Base-by-base conservation (phyloP, 1,284 basidiomycete species). In the Ustilago tritici region DNA sequence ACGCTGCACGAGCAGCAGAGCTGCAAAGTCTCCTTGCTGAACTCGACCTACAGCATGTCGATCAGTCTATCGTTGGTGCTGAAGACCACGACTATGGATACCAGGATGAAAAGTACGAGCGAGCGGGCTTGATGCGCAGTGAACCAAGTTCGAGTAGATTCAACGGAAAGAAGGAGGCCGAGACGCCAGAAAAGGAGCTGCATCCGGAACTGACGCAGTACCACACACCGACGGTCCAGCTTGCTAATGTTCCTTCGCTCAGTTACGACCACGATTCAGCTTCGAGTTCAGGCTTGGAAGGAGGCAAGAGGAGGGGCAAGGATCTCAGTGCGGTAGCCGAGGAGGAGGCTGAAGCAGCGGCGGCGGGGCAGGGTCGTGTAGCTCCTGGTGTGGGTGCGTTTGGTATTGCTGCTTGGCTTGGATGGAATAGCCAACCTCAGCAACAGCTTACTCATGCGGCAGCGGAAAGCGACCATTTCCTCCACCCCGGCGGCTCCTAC, bases 121-220 rank as follows among this genome's bases (percentile, higher is more conserved):
- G 55, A 7, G 17, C 61, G 2, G 65, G 43, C 3, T 31, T 67
- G 40, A 63, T 75, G 52, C 55, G 36, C 7, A n/a, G n/a, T 10
- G 55, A 53, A 8, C 10, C 17, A 17, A 50, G 23, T 11, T 19
- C 56, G 6, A 41, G 23, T 35, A 54, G 40, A 23, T 31, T 56
- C 9, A 11, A 49, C 11, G 55, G 47, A 32, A 53, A 50, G 7
- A 28, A 23, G 14, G 54, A 65, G 8, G 54, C 10, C n/a, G 43
- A 46, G n/a, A 32, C 28, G 49, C 31, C 23, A 8, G 15, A 56
- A 17, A 19, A 38, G 31, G 67, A 73, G 12, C 19, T 43, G 2
- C 65, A 76, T 56, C 76, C 76, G 0, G 76, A 79, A 56, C 46
- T 75, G 19, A 73, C 70, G 2, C 69, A 67, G 28, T 79, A 76